These are phyloP conservation scores for Penicillium freii DNA, from an alignment of 2,329 filamentous ascomycete species.

Conservation along the genomic window DNA sequence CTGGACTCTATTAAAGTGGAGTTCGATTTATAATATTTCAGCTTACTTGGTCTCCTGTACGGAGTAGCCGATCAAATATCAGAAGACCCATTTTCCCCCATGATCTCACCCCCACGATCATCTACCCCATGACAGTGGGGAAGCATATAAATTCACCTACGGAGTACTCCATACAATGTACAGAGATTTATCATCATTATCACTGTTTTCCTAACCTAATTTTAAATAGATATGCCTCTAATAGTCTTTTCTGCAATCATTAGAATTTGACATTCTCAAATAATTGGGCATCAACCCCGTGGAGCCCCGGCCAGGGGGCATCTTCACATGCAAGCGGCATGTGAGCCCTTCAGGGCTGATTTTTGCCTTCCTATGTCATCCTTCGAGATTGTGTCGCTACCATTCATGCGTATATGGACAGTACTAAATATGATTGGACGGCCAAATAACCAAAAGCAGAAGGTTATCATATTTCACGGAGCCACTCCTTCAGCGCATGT, in stretches of 20 bases:
- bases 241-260: not conserved
- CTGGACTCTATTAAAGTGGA: not conserved
- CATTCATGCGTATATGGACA: not conserved
- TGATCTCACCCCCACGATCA: slow-evolving; percentile 20
- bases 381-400: not conserved
- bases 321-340: slow-evolving; percentile 9
- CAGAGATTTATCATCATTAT: not conserved
- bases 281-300: not conserved
- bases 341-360: not conserved
- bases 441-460: not conserved
- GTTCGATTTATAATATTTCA: not conserved
- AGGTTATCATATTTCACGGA: slow-evolving; percentile 19
- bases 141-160: slow-evolving; percentile 1
- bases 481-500: slow-evolving; percentile 43
- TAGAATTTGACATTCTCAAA: not conserved
- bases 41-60: not conserved
- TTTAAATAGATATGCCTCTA: not conserved
- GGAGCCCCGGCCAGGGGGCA: not conserved
- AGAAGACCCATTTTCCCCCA: not conserved
- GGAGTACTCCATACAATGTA: not conserved
- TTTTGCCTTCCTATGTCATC: slow-evolving; percentile 1
- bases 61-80: not conserved
- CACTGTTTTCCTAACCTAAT: not conserved
- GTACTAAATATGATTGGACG: not conserved
- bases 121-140: slow-evolving; percentile 10